Percentiles rank a stretch among this genome's conserved stretches.
These are phyloP conservation scores for Arxiozyma slooffiae DNA, from an alignment of 1,139 yeast genomes.

Conservation along the genomic window DNA sequence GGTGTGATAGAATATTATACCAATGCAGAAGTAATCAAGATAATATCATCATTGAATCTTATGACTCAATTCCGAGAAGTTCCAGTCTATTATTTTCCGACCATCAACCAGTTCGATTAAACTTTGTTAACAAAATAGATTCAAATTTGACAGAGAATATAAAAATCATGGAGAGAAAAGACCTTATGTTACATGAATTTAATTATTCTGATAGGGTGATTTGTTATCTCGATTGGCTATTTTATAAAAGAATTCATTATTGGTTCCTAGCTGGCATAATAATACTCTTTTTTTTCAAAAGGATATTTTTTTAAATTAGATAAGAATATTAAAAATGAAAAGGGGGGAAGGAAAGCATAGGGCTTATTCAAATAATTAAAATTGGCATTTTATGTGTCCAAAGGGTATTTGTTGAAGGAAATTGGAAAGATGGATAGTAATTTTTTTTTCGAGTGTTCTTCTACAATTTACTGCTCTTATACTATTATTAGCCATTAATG, in stretches of 20 bases:
- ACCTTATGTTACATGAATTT: not conserved
- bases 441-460: too few relatives aligned
- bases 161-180: not conserved
- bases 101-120: slow-evolving; percentile 31
- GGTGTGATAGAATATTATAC: slow-evolving; percentile 79
- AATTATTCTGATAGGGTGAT: not conserved
- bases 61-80: slow-evolving; percentile 22
- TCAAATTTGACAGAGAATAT: not conserved
- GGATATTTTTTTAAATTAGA: too few relatives aligned
- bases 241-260: not conserved
- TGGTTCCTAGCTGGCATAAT: not conserved
- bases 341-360: not conserved
- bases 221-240: slow-evolving; percentile 1
- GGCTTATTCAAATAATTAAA: not conserved
- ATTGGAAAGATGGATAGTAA: too few relatives aligned
- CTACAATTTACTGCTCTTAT: too few relatives aligned
- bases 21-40: slow-evolving; percentile 22
- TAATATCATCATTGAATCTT: slow-evolving; percentile 7
- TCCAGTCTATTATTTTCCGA: slow-evolving; percentile 26
- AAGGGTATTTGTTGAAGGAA: too few relatives aligned
- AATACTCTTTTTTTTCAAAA: not conserved
- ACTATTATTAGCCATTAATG: too few relatives aligned
- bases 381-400: too few relatives aligned
- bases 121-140: slow-evolving; percentile 14
- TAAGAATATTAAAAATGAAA: too few relatives aligned